phyloP scores from a whole-genome alignment of 495 filamentous ascomycete genomes.

The Diplogelasinospora grovesii region DNA sequence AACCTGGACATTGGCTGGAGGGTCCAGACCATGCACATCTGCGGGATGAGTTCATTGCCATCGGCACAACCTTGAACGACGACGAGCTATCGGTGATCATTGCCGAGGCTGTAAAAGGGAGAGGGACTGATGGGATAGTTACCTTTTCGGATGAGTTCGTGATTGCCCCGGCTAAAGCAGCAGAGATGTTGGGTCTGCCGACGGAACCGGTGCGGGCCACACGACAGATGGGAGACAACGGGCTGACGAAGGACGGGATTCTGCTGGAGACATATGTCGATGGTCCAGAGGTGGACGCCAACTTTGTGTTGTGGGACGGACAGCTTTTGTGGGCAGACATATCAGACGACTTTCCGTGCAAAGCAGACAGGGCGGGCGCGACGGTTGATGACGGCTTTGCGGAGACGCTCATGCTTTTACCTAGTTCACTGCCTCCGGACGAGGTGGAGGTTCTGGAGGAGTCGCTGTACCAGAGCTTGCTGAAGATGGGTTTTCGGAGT shows the following conservation, averaged over 20 bases:
- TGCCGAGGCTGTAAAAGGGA: not conserved
- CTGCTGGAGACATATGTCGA: too few species aligned
- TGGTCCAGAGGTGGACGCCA: too few species aligned
- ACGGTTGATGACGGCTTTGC: too few species aligned
- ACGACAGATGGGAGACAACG: not conserved
- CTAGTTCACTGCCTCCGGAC: too few species aligned
- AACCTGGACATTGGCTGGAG: not conserved
- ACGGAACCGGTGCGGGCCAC: not conserved
- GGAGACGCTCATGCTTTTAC: too few species aligned
- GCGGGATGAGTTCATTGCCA: not conserved
- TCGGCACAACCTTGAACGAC: not conserved
- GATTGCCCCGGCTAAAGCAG: not conserved
- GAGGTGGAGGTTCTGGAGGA: too few species aligned
- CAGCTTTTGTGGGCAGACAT: too few species aligned
- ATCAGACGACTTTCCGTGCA: too few species aligned
- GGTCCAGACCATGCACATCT: not conserved
- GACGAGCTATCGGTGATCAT: not conserved
- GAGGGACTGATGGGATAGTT: not conserved
- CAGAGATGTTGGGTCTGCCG: not conserved
- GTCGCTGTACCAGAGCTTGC: too few species aligned
- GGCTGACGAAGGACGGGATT: not conserved
- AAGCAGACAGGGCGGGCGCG: not conserved
- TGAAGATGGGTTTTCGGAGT: too few species aligned
- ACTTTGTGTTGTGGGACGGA: too few species aligned
- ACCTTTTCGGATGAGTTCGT: not conserved